Base-by-base conservation (phyloP, 73 alveolate species). In the Uronychia setigera region DNA sequence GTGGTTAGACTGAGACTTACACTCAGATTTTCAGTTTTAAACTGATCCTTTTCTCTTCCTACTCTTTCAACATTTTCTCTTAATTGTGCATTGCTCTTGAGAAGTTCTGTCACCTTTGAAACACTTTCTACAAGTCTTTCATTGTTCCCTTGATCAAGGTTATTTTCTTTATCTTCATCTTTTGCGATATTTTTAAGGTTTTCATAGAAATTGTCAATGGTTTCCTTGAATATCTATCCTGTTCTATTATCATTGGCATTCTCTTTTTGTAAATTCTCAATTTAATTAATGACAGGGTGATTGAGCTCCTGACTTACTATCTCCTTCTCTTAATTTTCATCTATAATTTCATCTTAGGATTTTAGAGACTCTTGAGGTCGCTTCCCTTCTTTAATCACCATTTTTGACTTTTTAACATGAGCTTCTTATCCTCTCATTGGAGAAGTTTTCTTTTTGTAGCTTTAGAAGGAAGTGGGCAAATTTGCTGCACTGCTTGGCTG, bases 11-110 rank as follows among this genome's bases (percentile, higher is more conserved):
- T 11, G 67, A 46, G 67, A n/a, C 67, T 19, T 46, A 46, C 67
- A 5, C 19, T 29, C 75, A 86, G 79, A 27, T 11, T 59, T 31
- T 86, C 92, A 1, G 76, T 67, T 31, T 86, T 86, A 1, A 27
- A 60, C 26, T 78, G 60, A 57, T 86, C 92, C 59, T 59, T 78
- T 1, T 5, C 59, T 35, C 31, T 57, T 28, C 34, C 31, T 1
- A 79, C 33, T 60, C 60, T 60, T 27, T 87, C 93, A 26, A 87
- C 76, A n/a, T 75, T 60, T 1, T 87, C 88, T 74, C 93, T 87
- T 13, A 87, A 81, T 78, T 87, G 79, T n/a, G 93, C 75, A 74
- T 87, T 87, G 14, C 87, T 81, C 46, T 87, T 87, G 74, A 87
- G 80, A n/a, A 87, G 80, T 26, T 80, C 88, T 14, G 93, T 87